Conservation (phyloP, 228 moss, liverwort and hornwort genomes). For the Sphagnum fallax region DNA sequence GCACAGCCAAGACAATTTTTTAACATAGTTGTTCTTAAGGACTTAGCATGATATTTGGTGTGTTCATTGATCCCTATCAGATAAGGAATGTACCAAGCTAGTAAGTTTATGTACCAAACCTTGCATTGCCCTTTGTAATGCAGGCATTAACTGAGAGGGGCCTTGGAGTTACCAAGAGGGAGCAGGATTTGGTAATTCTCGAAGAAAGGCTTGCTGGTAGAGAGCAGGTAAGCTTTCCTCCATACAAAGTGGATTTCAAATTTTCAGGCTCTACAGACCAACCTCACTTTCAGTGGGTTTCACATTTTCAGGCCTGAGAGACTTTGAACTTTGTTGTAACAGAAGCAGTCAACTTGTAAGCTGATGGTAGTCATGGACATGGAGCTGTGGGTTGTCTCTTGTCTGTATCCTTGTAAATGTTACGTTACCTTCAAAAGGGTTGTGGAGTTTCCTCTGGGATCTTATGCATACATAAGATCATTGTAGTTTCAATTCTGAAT, state of each 20-base stretch:
- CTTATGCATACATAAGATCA: not conserved
- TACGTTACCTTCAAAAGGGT: not conserved
- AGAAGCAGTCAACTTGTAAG: not conserved
- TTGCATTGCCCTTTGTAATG: not conserved
- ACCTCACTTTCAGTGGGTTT: no score
- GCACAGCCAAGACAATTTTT: no score
- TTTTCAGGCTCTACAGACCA: no score
- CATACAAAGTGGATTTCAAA: no score
- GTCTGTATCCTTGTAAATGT: not conserved
- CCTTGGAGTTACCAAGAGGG: constrained; percentile 54
- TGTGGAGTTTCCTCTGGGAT: not conserved
- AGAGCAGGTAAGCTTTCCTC: constrained; percentile 43
- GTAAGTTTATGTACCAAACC: no score
- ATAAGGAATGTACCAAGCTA: constrained; percentile 6
- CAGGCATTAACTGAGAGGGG: constrained; percentile 53
- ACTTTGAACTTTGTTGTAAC: not conserved
- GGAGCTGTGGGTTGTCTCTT: not conserved
- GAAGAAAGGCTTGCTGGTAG: constrained; percentile 65
- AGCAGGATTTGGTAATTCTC: constrained; percentile 55
- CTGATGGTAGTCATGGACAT: not conserved
- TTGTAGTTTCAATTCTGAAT: not conserved
- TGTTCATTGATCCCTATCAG: no score
- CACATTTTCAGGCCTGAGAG: not conserved
- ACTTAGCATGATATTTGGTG: no score
- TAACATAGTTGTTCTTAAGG: no score